These are phyloP conservation scores for Lachancea waltii DNA, from an alignment of 805 yeast species.

Conservation along the genomic window DNA sequence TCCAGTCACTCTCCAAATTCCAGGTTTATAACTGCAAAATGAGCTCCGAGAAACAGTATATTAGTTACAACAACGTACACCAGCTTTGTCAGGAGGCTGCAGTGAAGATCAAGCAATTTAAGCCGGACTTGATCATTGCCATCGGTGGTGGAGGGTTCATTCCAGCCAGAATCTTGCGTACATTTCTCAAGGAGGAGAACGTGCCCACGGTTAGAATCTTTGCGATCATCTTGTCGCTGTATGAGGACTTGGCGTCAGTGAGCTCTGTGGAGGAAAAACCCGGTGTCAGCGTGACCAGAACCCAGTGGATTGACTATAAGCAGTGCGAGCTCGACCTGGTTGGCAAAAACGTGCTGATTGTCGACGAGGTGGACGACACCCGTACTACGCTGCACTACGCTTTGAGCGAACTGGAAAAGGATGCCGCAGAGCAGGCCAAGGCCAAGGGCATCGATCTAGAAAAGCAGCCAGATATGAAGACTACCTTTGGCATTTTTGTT, in stretches of 20 bases:
- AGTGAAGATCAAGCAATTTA: constrained; percentile 56
- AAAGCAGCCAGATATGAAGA: constrained; percentile 39
- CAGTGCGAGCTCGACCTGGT: constrained; percentile 53
- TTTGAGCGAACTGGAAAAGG: constrained; percentile 64
- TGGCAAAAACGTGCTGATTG: constrained; percentile 65
- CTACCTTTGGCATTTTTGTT: constrained; percentile 70
- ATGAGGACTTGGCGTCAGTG: constrained; percentile 68
- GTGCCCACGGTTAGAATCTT: constrained; percentile 85
- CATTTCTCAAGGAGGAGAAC: constrained; percentile 84
- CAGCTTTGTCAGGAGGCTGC: constrained; percentile 63
- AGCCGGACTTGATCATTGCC: constrained; percentile 88
- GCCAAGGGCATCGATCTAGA: constrained; percentile 42
- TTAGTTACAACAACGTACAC: constrained; percentile 76
- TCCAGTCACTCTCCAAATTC: no score
- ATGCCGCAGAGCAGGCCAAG: constrained; percentile 54
- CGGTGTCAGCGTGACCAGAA: constrained; percentile 67
- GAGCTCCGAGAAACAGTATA: constrained; percentile 51
- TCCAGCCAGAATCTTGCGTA: constrained; percentile 92
- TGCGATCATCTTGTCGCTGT: constrained; percentile 88
- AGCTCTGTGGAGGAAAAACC: constrained; percentile 49
- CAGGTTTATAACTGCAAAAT: no score
- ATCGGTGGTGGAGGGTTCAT: constrained; percentile 98
- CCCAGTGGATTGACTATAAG: constrained; percentile 77
- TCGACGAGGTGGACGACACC: constrained; percentile 84
- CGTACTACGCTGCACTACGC: constrained; percentile 81